Base-by-base conservation (phyloP, 208 protist species). In the Lotmaria passim region DNA sequence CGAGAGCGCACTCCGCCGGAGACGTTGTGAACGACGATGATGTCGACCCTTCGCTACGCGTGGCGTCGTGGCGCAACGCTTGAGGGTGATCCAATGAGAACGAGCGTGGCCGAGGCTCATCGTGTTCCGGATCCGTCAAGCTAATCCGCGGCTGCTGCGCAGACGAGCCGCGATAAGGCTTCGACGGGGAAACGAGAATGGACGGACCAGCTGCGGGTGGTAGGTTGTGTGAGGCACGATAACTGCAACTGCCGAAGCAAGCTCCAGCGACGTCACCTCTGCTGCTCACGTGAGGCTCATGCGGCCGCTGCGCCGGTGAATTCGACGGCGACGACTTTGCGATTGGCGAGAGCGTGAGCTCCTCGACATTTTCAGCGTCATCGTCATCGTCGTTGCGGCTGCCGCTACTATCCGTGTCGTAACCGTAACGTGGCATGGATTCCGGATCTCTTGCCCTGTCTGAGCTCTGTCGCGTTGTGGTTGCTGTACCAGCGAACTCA, bases 291-390 rank as follows among this genome's bases (percentile, higher is more conserved):
- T 58, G 17, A 14, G 15, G 10, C 3, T 38, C 10, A 3, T 41
- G 57, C 1, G 30, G 6, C 26, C 33, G 60, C 30, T 21, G 51
- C 15, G 26, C 38, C 12, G 62, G 62, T 0, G 62, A 56, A 33
- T 31, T 44, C 8, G 52, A 57, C 43, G 33, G 33, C 19, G 43
- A 48, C 41, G 48, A 24, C 30, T 44, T 10, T 17, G 23, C 19
- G 30, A 75, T 63, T 0, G 61, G 52, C 8, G 70, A 75, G 36
- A 58, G 41, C 1, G 70, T 63, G n/a, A 68, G 60, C 3, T 68
- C 61, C 12, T 55, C 70, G 0, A 39, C 70, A 7, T 61, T 23
- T 41, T 61, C 36, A 36, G 15, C 53, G 36, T 26, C 53, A 26
- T 41, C 53, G 10, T 52, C 47, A n/a, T 7, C 47, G 7, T 21